Evolutionary conservation across 2,329 filamentous ascomycete species (phyloP).

Genomic region (Boeremia lycopersici): DNA sequence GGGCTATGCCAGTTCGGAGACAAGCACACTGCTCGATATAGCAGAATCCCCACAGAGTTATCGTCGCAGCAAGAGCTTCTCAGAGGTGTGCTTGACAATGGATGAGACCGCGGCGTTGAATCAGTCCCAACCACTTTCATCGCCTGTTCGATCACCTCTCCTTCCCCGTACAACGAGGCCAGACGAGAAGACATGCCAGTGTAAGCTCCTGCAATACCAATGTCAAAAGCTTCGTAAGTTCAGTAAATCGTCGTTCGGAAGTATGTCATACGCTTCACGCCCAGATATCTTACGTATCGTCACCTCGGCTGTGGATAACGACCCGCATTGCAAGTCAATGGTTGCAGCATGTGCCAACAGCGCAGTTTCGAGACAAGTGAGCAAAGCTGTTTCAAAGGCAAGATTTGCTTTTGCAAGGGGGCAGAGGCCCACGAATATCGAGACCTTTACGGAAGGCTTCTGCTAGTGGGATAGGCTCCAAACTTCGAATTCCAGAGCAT

Average conservation of each 20-base stretch:
- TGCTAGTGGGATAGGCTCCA: not conserved
- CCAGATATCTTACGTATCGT: constrained; percentile 22
- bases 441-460: constrained; percentile 29
- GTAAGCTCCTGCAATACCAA: constrained; percentile 24
- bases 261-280: constrained; percentile 18
- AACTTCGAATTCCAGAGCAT: not conserved
- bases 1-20: constrained; percentile 24
- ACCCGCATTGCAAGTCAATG: constrained; percentile 22
- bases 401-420: constrained; percentile 29
- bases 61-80: constrained; percentile 4
- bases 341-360: constrained; percentile 31
- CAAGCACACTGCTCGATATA: constrained; percentile 28
- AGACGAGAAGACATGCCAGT: constrained; percentile 19
- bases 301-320: not conserved
- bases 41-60: constrained; percentile 1
- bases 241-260: constrained; percentile 11
- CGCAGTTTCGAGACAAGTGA: constrained; percentile 14
- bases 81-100: constrained; percentile 4
- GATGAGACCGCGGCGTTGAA: constrained; percentile 11
- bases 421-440: constrained; percentile 19
- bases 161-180: not conserved
- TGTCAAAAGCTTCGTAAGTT: constrained; percentile 7
- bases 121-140: not conserved
- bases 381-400: constrained; percentile 21
- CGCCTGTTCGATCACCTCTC: not conserved